Conservation (phyloP, 169 alveolate species). For the Amoebophrya sp. region DNA sequence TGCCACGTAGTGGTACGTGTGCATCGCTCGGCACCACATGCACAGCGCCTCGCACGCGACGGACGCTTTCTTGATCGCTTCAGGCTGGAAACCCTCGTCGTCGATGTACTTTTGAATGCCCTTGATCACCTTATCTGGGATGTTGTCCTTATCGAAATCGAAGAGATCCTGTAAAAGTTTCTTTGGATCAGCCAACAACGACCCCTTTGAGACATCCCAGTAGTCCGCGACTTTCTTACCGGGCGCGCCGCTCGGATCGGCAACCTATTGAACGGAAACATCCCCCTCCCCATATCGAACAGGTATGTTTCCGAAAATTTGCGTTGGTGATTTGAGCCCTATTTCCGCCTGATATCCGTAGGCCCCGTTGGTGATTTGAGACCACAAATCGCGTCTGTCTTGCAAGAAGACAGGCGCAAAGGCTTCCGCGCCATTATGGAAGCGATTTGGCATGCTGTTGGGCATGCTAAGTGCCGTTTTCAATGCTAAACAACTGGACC, state of each 20-base stretch:
- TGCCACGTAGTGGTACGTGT: conserved; percentile 88
- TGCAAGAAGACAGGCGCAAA: no score
- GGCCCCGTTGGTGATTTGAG: no score
- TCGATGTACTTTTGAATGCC: conserved; percentile 54
- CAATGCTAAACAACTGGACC: no score
- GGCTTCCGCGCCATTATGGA: no score
- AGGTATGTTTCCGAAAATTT: no score
- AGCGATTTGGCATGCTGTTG: no score
- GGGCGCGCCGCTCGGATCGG: conserved; percentile 41
- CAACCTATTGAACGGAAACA: no score
- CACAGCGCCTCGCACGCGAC: conserved; percentile 73
- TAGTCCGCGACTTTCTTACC: conserved; percentile 65
- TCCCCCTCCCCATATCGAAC: no score
- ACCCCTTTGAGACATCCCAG: conserved; percentile 57
- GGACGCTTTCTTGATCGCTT: conserved; percentile 70
- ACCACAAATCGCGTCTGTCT: no score
- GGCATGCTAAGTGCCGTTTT: no score
- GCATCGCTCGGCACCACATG: conserved; percentile 89
- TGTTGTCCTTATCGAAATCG: conserved; percentile 65
- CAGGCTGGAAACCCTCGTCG: conserved; percentile 67
- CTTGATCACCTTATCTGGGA: conserved; percentile 57
- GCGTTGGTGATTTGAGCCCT: no score
- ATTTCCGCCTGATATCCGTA: no score
- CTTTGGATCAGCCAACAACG: conserved; percentile 66
- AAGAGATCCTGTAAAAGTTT: conserved; percentile 65